A percentile compares a stretch with the other conserved stretches of the same genome.
phyloP scores from a whole-genome alignment of 116 monocot species.

The Dioscorea cayenensis region DNA sequence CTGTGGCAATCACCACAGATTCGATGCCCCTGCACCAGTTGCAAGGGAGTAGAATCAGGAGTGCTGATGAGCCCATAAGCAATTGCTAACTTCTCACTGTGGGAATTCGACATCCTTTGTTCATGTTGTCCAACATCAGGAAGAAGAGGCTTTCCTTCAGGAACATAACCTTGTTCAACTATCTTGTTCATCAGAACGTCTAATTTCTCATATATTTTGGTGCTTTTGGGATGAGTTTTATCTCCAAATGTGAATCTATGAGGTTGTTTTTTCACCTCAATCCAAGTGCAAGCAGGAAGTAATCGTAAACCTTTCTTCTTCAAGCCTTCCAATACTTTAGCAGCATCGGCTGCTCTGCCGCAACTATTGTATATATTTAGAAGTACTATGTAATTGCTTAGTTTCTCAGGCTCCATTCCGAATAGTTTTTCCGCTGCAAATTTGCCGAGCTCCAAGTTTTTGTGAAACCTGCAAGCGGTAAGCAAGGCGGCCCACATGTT shows the following conservation, averaged over 20 bases:
- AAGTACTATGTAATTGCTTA: conserved; percentile 76
- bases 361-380: conserved; percentile 63
- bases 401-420: conserved; percentile 69
- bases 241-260: conserved; percentile 54
- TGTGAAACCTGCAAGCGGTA: conserved; percentile 81
- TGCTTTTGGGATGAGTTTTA: conserved; percentile 51
- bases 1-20: conserved; percentile 72
- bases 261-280: conserved; percentile 58
- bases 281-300: conserved; percentile 74
- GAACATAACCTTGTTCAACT: conserved; percentile 42
- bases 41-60: conserved; percentile 38
- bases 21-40: conserved; percentile 64
- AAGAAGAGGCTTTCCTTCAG: conserved; percentile 40
- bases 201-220: conserved; percentile 52
- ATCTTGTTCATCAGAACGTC: conserved; percentile 54
- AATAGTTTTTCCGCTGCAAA: conserved; percentile 75
- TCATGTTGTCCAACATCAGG: conserved; percentile 71
- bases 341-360: conserved; percentile 49
- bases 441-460: conserved; percentile 68
- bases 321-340: conserved; percentile 45
- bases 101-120: conserved; percentile 28
- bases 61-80: conserved; percentile 80
- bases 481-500: conserved; percentile 88
- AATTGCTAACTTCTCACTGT: conserved; percentile 82
- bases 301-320: conserved; percentile 53